Evolutionary conservation across 352 stramenopile genomes (phyloP), one percentile per base, ranked within the genome.

Genomic region (Phytophthora lateralis): DNA sequence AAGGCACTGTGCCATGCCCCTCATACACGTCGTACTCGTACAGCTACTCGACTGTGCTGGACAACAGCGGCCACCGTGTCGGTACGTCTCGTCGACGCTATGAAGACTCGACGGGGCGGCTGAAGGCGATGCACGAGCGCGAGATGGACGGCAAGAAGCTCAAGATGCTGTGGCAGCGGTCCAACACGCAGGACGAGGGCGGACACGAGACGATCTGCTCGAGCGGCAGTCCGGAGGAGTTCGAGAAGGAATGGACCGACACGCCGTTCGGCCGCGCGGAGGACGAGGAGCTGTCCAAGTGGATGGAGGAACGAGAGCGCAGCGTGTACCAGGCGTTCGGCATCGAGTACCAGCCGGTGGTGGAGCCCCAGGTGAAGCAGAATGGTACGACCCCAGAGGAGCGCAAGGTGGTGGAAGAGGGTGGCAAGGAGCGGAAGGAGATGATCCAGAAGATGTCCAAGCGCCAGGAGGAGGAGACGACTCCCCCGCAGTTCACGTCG

Each of bases 51-150:
- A 87, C 76, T 2, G 68, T 89, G 6, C n/a, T 88, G 43, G 84
- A 91, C 47, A 73, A 88, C 17, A 63, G 69, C 7, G 85, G 85
- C 7, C 71, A 78, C n/a, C 66, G 65, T 20, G 58, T 92, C n/a
- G 66, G 66, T 11, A 79, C 70, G 9, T 51, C 70, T 55, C 85
- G 85, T 43, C 82, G 82, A 20, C 82, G 82, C 43, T 94, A 94
- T 47, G 81, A 94, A 42, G 85, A 94, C 56, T 90, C 85, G 30
- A 80, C 71, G 10, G 85, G 82, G 0, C 71, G 76, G 4, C 48
- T 94, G 27, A 94, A 92, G 62, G 85, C 82, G 2, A 60, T 69
- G 6, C 85, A 92, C 41, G 79, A 92, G 49, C 85, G 85, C 11
- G 61, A 82, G 43, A 77, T 94, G 18, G 74, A 81, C 39, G 82